Percentiles rank a stretch among this genome's conserved stretches.
Evolutionary conservation across 306 rosid species (phyloP).

Genomic region (Morella rubra): DNA sequence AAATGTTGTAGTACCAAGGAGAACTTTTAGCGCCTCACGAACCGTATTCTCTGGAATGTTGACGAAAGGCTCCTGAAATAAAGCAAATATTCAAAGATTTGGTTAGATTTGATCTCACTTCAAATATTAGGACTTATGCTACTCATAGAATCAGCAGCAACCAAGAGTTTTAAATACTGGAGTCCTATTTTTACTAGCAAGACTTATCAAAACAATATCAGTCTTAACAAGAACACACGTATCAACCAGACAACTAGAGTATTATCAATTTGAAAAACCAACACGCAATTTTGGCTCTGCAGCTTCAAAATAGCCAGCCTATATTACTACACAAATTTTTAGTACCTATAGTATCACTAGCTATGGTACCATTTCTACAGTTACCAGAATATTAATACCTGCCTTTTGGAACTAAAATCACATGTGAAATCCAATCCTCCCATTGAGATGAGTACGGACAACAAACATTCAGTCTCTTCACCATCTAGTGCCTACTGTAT

Average conservation of each 20-base stretch:
- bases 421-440: not conserved
- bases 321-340: not conserved
- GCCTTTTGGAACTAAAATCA: not conserved
- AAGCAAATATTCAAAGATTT: slow-evolving; percentile 14
- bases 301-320: not conserved
- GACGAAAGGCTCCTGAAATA: slow-evolving; percentile 86
- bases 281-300: not conserved
- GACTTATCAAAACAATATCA: not conserved
- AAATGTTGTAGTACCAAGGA: slow-evolving; percentile 60
- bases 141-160: not conserved
- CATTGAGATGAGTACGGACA: not conserved
- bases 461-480: not conserved
- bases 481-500: not conserved
- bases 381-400: not conserved
- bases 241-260: not conserved
- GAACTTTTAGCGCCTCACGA: slow-evolving; percentile 87
- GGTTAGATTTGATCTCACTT: slow-evolving; percentile 7
- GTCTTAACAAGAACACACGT: not conserved
- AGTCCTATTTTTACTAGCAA: not conserved
- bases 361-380: not conserved
- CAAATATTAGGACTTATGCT: not conserved
- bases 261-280: not conserved
- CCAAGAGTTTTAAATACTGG: not conserved
- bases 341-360: not conserved
- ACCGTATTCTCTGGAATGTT: slow-evolving; percentile 88